phyloP scores from a whole-genome alignment of 306 rosid genomes.

The Trifolium dubium region DNA sequence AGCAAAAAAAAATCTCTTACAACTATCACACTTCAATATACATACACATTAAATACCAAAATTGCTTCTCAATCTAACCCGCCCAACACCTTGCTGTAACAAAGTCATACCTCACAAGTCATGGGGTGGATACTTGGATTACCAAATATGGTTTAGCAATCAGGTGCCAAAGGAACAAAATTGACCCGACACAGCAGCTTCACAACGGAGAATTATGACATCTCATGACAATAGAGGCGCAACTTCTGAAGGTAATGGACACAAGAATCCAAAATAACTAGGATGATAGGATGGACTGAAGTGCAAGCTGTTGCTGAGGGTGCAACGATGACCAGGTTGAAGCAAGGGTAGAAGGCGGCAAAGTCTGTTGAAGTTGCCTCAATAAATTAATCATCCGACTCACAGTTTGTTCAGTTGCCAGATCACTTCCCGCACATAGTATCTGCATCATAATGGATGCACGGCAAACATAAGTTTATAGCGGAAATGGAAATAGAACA shows the following conservation, averaged over 20 bases:
- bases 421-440: conserved; percentile 82
- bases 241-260: conserved; percentile 33
- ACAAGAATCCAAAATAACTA: conserved; percentile 47
- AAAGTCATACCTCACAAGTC: conserved; percentile 40
- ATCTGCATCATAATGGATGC: conserved; percentile 53
- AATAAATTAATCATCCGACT: conserved; percentile 84
- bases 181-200: conserved; percentile 46
- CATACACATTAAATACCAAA: conserved; percentile 52
- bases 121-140: conserved; percentile 25
- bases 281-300: conserved; percentile 82
- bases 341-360: conserved; percentile 94
- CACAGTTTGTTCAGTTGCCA: conserved; percentile 87
- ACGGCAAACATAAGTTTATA: conserved; percentile 21
- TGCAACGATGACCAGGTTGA: conserved; percentile 97
- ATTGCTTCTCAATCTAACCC: conserved; percentile 39
- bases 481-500: conserved; percentile 1
- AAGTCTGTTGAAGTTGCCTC: conserved; percentile 89
- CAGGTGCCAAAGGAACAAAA: conserved; percentile 35
- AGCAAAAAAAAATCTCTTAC: not conserved
- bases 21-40: conserved; percentile 16
- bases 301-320: conserved; percentile 96
- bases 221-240: conserved; percentile 26
- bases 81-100: conserved; percentile 36
- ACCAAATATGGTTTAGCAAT: conserved; percentile 44
- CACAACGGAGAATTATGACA: conserved; percentile 42